These are phyloP conservation scores for Paragyromitra xinjiangensis DNA, from an alignment of 495 filamentous ascomycete genomes.

Conservation along the genomic window DNA sequence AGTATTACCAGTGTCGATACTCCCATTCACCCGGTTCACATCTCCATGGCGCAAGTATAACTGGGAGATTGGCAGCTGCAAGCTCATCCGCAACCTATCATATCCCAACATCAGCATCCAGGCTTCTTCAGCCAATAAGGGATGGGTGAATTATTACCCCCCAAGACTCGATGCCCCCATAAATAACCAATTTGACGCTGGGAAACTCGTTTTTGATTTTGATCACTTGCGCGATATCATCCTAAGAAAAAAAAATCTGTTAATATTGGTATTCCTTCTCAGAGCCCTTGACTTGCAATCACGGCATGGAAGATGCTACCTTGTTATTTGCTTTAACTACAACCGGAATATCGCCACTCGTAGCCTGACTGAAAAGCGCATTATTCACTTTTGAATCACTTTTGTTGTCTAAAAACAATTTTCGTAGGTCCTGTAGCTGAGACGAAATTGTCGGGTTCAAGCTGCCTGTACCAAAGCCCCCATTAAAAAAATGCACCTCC, in stretches of 20 bases:
- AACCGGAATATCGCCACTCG: slow-evolving; percentile 13
- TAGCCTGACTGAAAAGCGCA: slow-evolving; percentile 1
- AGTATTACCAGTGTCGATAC: neutral
- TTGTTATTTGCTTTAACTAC: slow-evolving; percentile 7
- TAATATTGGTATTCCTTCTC: neutral
- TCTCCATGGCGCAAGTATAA: slow-evolving; percentile 59
- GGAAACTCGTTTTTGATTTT: slow-evolving; percentile 56
- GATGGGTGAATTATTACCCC: slow-evolving; percentile 59
- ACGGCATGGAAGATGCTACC: slow-evolving; percentile 41
- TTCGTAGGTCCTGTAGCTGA: slow-evolving; percentile 1
- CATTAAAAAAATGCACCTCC: neutral
- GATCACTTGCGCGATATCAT: slow-evolving; percentile 49
- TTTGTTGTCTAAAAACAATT: neutral
- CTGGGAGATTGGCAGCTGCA: slow-evolving; percentile 59
- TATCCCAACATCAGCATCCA: slow-evolving; percentile 55
- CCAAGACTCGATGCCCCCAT: slow-evolving; percentile 43
- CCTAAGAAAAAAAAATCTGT: slow-evolving; percentile 46
- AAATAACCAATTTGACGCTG: slow-evolving; percentile 51
- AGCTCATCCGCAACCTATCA: slow-evolving; percentile 59
- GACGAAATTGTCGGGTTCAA: slow-evolving; percentile 7
- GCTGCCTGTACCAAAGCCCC: neutral
- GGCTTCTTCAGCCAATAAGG: slow-evolving; percentile 55
- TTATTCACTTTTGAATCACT: neutral
- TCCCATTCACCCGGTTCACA: slow-evolving; percentile 46
- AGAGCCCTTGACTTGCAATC: neutral